Conservation (phyloP, 495 filamentous ascomycete species). For the Choiromyces venosus region DNA sequence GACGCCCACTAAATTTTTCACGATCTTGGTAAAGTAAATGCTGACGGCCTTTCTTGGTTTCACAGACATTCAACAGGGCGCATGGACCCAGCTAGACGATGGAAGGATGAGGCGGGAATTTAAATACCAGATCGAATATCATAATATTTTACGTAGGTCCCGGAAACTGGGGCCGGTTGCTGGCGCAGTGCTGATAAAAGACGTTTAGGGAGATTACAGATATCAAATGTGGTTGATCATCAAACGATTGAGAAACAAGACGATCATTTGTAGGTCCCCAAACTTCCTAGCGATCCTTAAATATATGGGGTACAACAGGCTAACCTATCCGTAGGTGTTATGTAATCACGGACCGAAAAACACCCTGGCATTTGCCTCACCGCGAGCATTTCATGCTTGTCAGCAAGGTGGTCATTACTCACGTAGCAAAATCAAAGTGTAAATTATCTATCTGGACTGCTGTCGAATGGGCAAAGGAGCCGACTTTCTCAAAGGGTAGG, state of each 20-base stretch:
- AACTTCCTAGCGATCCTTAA: not conserved
- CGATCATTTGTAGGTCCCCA: slow-evolving; percentile 65
- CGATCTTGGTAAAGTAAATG: not conserved
- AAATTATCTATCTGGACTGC: slow-evolving; percentile 83
- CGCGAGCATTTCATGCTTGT: slow-evolving; percentile 72
- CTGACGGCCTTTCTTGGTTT: not conserved
- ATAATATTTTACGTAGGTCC: slow-evolving; percentile 57
- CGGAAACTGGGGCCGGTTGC: not conserved
- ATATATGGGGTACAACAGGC: not conserved
- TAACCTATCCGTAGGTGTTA: slow-evolving; percentile 52
- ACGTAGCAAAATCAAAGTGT: slow-evolving; percentile 82
- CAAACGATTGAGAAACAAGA: slow-evolving; percentile 88
- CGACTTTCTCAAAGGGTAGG: slow-evolving; percentile 55
- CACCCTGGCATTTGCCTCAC: slow-evolving; percentile 85
- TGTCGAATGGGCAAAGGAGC: slow-evolving; percentile 73
- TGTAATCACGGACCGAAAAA: slow-evolving; percentile 80
- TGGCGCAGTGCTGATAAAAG: not conserved
- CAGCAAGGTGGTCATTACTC: slow-evolving; percentile 89
- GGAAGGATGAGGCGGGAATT: slow-evolving; percentile 70
- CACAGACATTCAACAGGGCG: slow-evolving; percentile 68
- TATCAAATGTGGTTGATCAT: slow-evolving; percentile 65
- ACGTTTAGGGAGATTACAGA: slow-evolving; percentile 45
- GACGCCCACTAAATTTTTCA: slow-evolving; percentile 3
- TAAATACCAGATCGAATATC: slow-evolving; percentile 66
- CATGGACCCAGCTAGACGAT: slow-evolving; percentile 68